Base-by-base conservation (phyloP, 192 early-diverging fungal genomes). In the Entophlyctis luteolus region DNA sequence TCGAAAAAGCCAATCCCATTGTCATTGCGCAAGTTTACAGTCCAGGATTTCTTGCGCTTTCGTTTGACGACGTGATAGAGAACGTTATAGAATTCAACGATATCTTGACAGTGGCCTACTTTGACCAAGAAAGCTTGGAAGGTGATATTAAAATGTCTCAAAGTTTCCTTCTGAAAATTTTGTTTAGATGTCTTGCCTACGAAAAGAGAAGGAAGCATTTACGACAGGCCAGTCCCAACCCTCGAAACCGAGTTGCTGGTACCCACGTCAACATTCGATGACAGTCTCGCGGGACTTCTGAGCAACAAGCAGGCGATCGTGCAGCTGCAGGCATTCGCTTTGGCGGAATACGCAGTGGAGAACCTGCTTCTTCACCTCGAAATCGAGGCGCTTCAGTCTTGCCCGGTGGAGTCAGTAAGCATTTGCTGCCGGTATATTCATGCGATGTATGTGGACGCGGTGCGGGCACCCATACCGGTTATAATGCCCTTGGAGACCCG, bases 331-430 rank as follows among this genome's bases (percentile, higher is more conserved):
- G 79, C 85, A 60, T 89, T 88, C 56, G 82, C 84, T 65, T 59
- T 86, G 50, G 77, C 79, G 42, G 91, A 95, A 72, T 89, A 87
- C 73, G 83, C 87, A 1, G 80, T 93, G 45, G 91, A 95, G 72
- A 84, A 89, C 33, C 65, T 91, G 18, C 71, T 93, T 49, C 93
- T 95, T 75, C 91, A 89, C 73, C 59, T 95, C 48, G 91, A 93
- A 53, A 88, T 92, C 6, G 93, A 95, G 72, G 73, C 90, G 1
- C 90, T 91, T 69, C 77, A 86, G 31, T 67, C 75, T 3, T 63
- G 53, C 38, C 57, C 50, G 29, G 55, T 46, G 29, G 58, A 60
- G 25, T 10, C 49, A 6, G 27, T 36, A 12, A 45, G 39, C 23
- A 60, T 60, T 46, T 60, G 47, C 38, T 60, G 58, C 58, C 70